These are phyloP conservation scores for Dictyostelium capitatum DNA, from an alignment of 78 protist genomes.

Conservation along the genomic window DNA sequence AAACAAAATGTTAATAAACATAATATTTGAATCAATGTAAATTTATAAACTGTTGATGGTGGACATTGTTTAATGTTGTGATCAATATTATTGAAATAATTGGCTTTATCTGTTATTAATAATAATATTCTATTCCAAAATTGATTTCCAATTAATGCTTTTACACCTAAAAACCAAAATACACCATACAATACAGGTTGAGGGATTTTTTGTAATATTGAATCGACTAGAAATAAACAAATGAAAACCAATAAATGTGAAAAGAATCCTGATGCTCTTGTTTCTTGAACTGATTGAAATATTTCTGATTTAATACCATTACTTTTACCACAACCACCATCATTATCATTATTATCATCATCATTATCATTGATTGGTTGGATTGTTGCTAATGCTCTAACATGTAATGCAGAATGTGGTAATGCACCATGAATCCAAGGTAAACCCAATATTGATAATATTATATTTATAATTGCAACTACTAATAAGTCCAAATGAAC, in stretches of 20 bases:
- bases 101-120: slow-evolving; percentile 9
- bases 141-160: slow-evolving; percentile 18
- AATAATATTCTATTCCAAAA: slow-evolving; percentile 29
- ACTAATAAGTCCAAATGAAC: slow-evolving; percentile 17
- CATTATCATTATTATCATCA: neutral
- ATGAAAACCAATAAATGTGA: slow-evolving; percentile 16
- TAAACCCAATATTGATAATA: slow-evolving; percentile 33
- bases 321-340: too few species aligned
- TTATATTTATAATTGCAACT: slow-evolving; percentile 16
- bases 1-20: slow-evolving; percentile 32
- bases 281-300: slow-evolving; percentile 29
- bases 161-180: slow-evolving; percentile 26
- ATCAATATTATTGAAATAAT: neutral
- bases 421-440: slow-evolving; percentile 50
- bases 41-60: neutral
- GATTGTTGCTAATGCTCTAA: slow-evolving; percentile 24
- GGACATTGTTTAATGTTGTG: neutral
- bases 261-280: slow-evolving; percentile 14
- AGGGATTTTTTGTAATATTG: slow-evolving; percentile 9
- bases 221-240: slow-evolving; percentile 8
- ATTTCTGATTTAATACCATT: neutral
- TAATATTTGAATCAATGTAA: slow-evolving; percentile 18
- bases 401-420: slow-evolving; percentile 30
- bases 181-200: slow-evolving; percentile 37
- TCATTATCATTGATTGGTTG: neutral